Evolutionary conservation across 441 rosid species (phyloP), one percentile per base, ranked within the genome.

Genomic region (Arabidopsis hybrid): DNA sequence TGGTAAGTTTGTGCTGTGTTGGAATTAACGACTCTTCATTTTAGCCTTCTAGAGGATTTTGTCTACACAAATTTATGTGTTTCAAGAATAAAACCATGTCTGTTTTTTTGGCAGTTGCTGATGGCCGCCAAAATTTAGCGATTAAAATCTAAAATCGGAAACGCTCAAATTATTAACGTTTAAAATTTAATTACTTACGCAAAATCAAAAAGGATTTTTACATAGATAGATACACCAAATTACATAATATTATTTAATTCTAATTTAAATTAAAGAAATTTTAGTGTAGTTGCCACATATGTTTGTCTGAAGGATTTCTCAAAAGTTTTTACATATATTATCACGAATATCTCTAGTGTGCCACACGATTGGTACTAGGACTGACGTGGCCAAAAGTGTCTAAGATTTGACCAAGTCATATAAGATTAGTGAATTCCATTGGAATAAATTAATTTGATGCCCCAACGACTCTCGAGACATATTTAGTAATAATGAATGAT

Each of bases 351-450:
- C 14, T 42, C 49, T 52, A 38, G 9, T 10, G 43, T 14, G 57
- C 11, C 11, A 13, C 46, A 47, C 31, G 38, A 36, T 5, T 21
- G 53, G 60, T 66, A 31, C 21, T 16, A 47, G 60, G 61, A 34
- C 31, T 52, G 76, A 63, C 57, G 70, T 63, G 68, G 67, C 47
- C 11, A 40, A 40, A 59, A 66, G 73, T 47, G 67, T 47, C 2
- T 18, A 4, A 29, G 60, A 2, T 65, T 38, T 3, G 77, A 73
- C 77, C 65, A 14, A 10, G 13, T 56, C 36, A 3, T 6, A 45
- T 10, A 7, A 1, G 52, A 29, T 69, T 69, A 46, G 21, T 55
- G 74, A 61, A 53, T 1, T 11, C 51, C 5, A 26, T 13, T 43
- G 74, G 45, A 56, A 63, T 71, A 69, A 13, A 69, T 53, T 53